phyloP scores from a whole-genome alignment of 2,329 filamentous ascomycete genomes.

The Microcyclospora pomicola region DNA sequence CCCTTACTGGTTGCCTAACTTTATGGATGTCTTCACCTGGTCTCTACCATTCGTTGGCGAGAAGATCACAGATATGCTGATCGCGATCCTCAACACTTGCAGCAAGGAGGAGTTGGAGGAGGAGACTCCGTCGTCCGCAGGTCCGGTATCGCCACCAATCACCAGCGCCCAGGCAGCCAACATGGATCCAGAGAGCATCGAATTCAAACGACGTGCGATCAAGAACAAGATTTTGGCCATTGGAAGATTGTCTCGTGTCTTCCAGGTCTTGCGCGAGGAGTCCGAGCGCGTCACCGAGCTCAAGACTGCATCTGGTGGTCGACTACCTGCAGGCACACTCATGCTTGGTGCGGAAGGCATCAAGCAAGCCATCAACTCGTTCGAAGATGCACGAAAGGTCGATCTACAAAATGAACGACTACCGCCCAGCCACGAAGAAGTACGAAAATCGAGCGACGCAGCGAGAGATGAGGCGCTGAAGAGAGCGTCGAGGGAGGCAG shows the following conservation, averaged over 20 bases:
- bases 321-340: slow-evolving; percentile 83
- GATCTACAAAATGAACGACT: slow-evolving; percentile 93
- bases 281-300: slow-evolving; percentile 93
- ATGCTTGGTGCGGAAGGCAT: slow-evolving; percentile 98
- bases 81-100: slow-evolving; percentile 94
- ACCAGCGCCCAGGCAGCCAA: slow-evolving; percentile 25
- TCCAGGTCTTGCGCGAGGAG: slow-evolving; percentile 95
- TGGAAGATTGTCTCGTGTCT: slow-evolving; percentile 87
- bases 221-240: slow-evolving; percentile 99
- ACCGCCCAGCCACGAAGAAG: slow-evolving; percentile 85
- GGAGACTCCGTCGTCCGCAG: slow-evolving; percentile 63
- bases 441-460: slow-evolving; percentile 66
- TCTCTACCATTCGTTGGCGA: slow-evolving; percentile 96
- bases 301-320: slow-evolving; percentile 88
- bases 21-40: slow-evolving; percentile 99
- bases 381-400: slow-evolving; percentile 93
- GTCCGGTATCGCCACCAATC: slow-evolving; percentile 58
- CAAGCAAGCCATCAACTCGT: slow-evolving; percentile 93
- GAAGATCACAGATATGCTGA: slow-evolving; percentile 98
- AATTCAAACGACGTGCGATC: slow-evolving; percentile 90
- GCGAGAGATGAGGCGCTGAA: slow-evolving; percentile 72
- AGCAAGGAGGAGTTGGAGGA: slow-evolving; percentile 95
- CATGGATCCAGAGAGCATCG: slow-evolving; percentile 70
- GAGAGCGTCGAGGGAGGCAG: slow-evolving; percentile 73
- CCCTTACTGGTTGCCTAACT: slow-evolving; percentile 98